Evolutionary conservation across 192 early-diverging fungal genomes (phyloP).

Genomic region (Ambispora gerdemannii): DNA sequence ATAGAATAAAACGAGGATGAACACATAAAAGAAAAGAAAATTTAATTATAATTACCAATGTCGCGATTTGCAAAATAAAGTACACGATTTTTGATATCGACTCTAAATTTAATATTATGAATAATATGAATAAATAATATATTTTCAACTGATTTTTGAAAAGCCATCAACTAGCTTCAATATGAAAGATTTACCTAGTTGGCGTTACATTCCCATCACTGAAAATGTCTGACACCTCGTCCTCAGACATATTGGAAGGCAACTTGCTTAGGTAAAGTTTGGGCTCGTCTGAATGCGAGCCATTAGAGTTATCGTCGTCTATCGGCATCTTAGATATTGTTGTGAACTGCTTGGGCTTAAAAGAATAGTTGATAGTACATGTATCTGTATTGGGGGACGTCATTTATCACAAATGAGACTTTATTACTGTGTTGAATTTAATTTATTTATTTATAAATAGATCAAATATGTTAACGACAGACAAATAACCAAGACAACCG

Average conservation of each 20-base stretch:
- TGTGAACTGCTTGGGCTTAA: slow-evolving; percentile 3
- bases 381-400: not conserved
- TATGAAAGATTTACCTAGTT: slow-evolving; percentile 29
- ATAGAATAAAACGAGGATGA: too few relatives aligned
- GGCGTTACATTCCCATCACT: slow-evolving; percentile 28
- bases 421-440: too few relatives aligned
- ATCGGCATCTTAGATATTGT: slow-evolving; percentile 20
- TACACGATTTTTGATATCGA: too few relatives aligned
- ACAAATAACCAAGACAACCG: not conserved
- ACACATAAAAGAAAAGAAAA: too few relatives aligned
- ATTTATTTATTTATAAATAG: too few relatives aligned
- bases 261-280: slow-evolving; percentile 30
- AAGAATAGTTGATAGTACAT: not conserved
- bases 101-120: too few relatives aligned
- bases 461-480: not conserved
- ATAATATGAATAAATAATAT: too few relatives aligned
- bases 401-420: not conserved
- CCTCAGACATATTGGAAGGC: slow-evolving; percentile 25
- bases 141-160: too few relatives aligned
- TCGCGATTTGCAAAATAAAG: too few relatives aligned
- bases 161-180: too few relatives aligned
- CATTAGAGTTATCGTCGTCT: not conserved
- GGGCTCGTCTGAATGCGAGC: slow-evolving; percentile 15
- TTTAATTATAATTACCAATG: too few relatives aligned
- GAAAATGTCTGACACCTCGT: slow-evolving; percentile 34